phyloP scores from a whole-genome alignment of 257 asterid genomes.

The Leonotis leonurus region DNA sequence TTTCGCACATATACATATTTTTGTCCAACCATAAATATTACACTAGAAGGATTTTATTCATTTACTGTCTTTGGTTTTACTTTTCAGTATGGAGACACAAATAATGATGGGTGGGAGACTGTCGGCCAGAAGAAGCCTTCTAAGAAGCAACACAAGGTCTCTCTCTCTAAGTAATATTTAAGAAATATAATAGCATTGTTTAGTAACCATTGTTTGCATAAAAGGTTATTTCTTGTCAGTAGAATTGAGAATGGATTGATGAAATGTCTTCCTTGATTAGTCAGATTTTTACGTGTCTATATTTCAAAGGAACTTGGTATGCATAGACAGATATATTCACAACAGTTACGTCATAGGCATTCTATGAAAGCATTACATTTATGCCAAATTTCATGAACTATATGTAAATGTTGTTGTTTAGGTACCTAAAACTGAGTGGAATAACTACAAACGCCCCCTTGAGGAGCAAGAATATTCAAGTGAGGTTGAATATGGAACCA shows the following conservation, averaged over 20 bases:
- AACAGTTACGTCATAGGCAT: background rate
- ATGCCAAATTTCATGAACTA: conserved; percentile 9
- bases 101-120: conserved; percentile 73
- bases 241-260: background rate
- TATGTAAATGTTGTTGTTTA: conserved; percentile 19
- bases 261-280: background rate
- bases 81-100: conserved; percentile 38
- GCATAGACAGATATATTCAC: too few species aligned
- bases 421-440: conserved; percentile 60
- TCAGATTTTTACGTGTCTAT: too few species aligned
- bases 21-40: background rate
- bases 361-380: background rate
- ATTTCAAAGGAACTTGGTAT: too few species aligned
- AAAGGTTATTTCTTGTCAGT: background rate
- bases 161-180: background rate
- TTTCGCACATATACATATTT: too few species aligned
- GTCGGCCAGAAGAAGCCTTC: conserved; percentile 50
- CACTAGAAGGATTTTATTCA: background rate
- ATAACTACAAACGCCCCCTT: conserved; percentile 54
- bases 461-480: conserved; percentile 62
- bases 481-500: conserved; percentile 35
- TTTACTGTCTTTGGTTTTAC: conserved; percentile 14
- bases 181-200: too few species aligned
- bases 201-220: background rate
- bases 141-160: conserved; percentile 54